Percentiles rank a stretch among this genome's conserved stretches.
Conservation (phyloP, 2,329 filamentous ascomycete species). For the Tolypocladium guangdongense region DNA sequence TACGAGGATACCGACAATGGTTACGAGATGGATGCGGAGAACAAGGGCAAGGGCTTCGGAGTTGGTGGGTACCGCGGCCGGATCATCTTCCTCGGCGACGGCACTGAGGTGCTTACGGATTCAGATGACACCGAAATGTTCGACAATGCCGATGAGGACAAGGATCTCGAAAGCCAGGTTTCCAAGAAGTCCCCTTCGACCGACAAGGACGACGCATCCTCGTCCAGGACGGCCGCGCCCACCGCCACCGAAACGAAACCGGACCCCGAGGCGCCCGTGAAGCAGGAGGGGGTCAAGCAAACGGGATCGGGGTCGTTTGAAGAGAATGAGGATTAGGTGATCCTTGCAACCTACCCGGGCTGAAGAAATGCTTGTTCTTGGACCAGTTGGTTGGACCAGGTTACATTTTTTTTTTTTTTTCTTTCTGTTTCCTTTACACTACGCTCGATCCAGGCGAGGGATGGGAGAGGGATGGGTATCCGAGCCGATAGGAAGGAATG, state of each 20-base stretch:
- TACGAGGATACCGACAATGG: constrained; percentile 71
- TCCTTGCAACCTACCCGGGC: constrained; percentile 9
- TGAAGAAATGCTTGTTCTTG: constrained; percentile 1
- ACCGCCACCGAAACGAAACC: constrained; percentile 8
- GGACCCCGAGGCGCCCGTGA: constrained; percentile 3
- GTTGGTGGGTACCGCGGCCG: constrained; percentile 66
- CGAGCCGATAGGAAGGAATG: constrained; percentile 1
- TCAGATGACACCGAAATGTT: constrained; percentile 90
- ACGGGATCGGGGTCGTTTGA: constrained; percentile 13
- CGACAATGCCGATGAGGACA: constrained; percentile 74
- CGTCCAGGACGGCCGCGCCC: background rate
- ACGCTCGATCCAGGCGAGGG: constrained; percentile 1
- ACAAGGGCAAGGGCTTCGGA: constrained; percentile 50
- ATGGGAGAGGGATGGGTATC: background rate
- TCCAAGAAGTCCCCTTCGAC: constrained; percentile 39
- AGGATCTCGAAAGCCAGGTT: constrained; percentile 76
- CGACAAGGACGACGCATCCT: constrained; percentile 6
- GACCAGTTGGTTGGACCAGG: background rate
- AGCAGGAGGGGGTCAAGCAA: constrained; percentile 13
- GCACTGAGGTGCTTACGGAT: constrained; percentile 83
- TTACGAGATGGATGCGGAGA: constrained; percentile 65
- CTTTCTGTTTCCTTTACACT: constrained; percentile 1
- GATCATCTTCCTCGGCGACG: constrained; percentile 91
- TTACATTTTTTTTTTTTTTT: background rate
- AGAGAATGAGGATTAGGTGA: constrained; percentile 27